Evolutionary conservation across 352 stramenopile genomes (phyloP).

Genomic region (Albugo laibachii): DNA sequence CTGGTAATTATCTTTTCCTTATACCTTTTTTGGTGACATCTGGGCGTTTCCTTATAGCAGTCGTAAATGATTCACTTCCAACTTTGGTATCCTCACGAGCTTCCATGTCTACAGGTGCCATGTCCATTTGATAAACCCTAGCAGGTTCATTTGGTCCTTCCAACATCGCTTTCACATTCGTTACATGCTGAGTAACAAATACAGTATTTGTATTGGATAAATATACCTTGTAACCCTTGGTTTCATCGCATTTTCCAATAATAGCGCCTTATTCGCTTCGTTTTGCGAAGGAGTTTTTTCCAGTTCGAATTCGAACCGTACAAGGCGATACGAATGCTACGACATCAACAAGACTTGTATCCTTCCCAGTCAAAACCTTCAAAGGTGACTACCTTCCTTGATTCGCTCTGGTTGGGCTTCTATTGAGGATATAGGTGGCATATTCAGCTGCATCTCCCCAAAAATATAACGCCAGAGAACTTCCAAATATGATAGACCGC

Average conservation of each 20-base stretch:
- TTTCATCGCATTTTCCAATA: constrained; percentile 4
- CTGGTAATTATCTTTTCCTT: too few species aligned
- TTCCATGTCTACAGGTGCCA: too few species aligned
- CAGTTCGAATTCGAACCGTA: constrained; percentile 1
- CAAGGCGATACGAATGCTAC: constrained; percentile 3
- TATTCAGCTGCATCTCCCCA: neutral
- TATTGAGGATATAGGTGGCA: neutral
- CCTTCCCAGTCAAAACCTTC: constrained; percentile 2
- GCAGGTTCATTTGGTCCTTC: constrained; percentile 2
- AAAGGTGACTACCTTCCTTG: neutral
- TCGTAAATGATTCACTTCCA: neutral
- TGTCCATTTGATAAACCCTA: too few species aligned
- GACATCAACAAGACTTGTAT: constrained; percentile 1
- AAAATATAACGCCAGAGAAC: constrained; percentile 8
- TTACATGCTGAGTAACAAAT: neutral
- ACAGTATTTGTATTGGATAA: constrained; percentile 1
- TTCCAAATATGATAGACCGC: constrained; percentile 13
- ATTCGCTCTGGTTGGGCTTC: neutral
- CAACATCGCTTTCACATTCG: neutral
- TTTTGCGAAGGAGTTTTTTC: neutral
- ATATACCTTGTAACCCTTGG: constrained; percentile 8
- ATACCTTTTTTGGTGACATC: neutral
- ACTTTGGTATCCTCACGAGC: too few species aligned
- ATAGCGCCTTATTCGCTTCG: constrained; percentile 1
- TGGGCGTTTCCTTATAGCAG: neutral